phyloP scores from a whole-genome alignment of 306 rosid genomes.

The Vigna nakashimae region DNA sequence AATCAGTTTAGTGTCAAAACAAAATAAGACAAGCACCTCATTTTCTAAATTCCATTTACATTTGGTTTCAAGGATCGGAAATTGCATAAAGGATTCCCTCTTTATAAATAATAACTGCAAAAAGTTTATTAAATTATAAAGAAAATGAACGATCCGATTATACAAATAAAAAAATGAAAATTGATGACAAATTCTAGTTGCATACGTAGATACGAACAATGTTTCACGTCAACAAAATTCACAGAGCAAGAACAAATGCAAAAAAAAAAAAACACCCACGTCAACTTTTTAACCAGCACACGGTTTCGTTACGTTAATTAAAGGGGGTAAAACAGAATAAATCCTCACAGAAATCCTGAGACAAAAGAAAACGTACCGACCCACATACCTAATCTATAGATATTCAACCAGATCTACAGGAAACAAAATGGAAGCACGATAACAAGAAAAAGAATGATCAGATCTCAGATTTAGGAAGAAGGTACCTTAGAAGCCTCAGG shows the following conservation, averaged over 20 bases:
- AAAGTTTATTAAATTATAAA: background rate
- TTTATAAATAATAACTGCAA: background rate
- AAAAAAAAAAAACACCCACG: background rate
- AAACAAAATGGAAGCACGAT: constrained; percentile 4
- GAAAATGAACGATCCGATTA: background rate
- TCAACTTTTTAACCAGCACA: background rate
- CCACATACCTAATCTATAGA: constrained; percentile 37
- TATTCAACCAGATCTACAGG: constrained; percentile 52
- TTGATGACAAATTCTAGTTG: background rate
- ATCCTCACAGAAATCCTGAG: background rate
- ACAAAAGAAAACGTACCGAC: constrained; percentile 26
- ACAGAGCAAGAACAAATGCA: background rate
- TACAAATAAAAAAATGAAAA: background rate
- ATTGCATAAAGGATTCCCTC: background rate
- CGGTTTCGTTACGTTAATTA: background rate
- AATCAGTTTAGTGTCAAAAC: background rate
- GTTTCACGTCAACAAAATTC: background rate
- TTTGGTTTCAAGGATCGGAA: background rate
- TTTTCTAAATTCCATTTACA: background rate
- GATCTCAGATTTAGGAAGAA: constrained; percentile 43
- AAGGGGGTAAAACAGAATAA: background rate
- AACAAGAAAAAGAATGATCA: constrained; percentile 22
- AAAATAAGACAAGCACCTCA: background rate
- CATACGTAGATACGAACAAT: background rate
- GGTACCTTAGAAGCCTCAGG: constrained; percentile 84